A percentile compares a stretch with the other conserved stretches of the same genome.
phyloP scores from a whole-genome alignment of 2,329 filamentous ascomycete genomes.

The Botryotinia narcissicola region DNA sequence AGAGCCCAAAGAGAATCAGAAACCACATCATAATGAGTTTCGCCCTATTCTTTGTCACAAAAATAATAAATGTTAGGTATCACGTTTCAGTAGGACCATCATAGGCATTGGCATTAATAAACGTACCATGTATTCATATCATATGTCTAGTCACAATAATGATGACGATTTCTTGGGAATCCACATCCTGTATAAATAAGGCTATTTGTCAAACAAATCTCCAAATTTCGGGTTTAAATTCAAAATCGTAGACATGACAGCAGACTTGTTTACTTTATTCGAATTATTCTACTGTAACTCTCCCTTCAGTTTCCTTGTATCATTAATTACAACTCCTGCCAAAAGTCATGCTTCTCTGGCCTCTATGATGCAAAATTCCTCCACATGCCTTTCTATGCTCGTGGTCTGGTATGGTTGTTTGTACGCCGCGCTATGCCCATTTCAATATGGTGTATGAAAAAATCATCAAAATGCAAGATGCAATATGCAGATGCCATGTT shows the following conservation, averaged over 20 bases:
- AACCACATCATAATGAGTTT: not conserved
- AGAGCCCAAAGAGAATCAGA: not conserved
- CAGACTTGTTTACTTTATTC: not conserved
- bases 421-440: constrained; percentile 19
- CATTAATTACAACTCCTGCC: constrained; percentile 14
- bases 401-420: constrained; percentile 4
- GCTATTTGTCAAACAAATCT: not conserved
- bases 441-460: not conserved
- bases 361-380: constrained; percentile 13
- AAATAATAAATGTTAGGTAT: not conserved
- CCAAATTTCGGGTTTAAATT: not conserved
- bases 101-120: not conserved
- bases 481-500: constrained; percentile 2
- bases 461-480: constrained; percentile 4
- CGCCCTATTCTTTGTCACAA: constrained; percentile 3
- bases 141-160: not conserved
- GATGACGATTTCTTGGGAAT: not conserved
- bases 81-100: not conserved
- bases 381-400: constrained; percentile 12
- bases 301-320: not conserved
- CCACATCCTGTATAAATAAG: not conserved
- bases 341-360: not conserved
- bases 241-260: not conserved
- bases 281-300: not conserved
- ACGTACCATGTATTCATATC: not conserved